Evolutionary conservation across 1,139 yeast genomes (phyloP).

Genomic region (Kodamaea anthophila): DNA sequence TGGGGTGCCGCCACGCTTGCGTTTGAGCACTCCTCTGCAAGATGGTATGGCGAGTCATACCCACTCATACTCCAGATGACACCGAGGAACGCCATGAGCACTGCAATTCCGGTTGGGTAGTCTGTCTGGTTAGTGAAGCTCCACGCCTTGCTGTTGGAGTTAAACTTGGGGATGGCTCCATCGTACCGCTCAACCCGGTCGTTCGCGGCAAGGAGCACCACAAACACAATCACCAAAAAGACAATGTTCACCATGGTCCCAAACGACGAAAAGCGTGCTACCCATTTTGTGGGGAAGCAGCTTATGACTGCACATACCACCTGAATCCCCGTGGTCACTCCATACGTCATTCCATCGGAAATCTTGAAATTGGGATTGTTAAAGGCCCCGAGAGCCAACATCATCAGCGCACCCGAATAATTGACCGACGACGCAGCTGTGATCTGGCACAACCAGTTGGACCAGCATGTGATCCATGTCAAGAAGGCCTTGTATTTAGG

Average conservation of each 20-base stretch:
- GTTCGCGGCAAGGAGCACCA: conserved; percentile 32
- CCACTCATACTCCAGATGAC: conserved; percentile 77
- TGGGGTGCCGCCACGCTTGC: conserved; percentile 59
- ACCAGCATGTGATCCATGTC: conserved; percentile 30
- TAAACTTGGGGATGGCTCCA: conserved; percentile 34
- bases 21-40: conserved; percentile 66
- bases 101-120: conserved; percentile 60
- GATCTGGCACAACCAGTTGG: conserved; percentile 45
- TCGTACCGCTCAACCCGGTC: conserved; percentile 33
- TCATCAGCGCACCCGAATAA: conserved; percentile 55
- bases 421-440: conserved; percentile 62
- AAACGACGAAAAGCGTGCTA: conserved; percentile 48
- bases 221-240: conserved; percentile 49
- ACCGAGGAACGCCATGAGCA: conserved; percentile 57
- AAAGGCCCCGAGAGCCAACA: conserved; percentile 46
- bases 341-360: conserved; percentile 17
- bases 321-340: conserved; percentile 40
- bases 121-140: conserved; percentile 53
- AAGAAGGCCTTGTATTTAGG: conserved; percentile 46
- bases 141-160: conserved; percentile 51
- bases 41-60: conserved; percentile 68
- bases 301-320: conserved; percentile 46
- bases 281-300: conserved; percentile 48
- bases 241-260: conserved; percentile 50
- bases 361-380: conserved; percentile 12